Base-by-base conservation (phyloP, 140 eudicot genomes). In the Anethum foeniculum region DNA sequence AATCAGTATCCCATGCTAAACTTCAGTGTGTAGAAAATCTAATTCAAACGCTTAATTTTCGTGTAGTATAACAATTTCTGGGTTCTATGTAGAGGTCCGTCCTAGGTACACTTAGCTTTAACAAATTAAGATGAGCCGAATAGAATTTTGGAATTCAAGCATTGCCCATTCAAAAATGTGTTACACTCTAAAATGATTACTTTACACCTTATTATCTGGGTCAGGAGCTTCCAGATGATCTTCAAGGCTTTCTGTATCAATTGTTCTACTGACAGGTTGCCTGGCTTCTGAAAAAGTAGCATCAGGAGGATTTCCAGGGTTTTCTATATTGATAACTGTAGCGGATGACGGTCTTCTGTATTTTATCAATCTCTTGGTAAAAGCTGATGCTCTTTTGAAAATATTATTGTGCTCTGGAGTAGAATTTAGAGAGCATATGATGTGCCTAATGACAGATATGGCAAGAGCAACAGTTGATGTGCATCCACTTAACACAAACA, bases 391-490 rank as follows among this genome's bases (percentile, higher is more conserved):
- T 9, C 38, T 4, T 32, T 67, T 67, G 19, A 67, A 67, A 13
- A 67, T 7, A 28, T 14, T 30, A 3, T 9, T 30, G 23, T 3
- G 13, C 4, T 4, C 23, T 67, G 23, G 0, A 8, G 21, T 67
- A 67, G 73, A 67, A 13, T 0, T 3, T 5, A 38, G 49, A 38
- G 34, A 21, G 51, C 27, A 16, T 8, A 21, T n/a, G 4, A 60
- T 60, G 32, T 60, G 3, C 68, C 32, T 39, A 0, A 80, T 19
- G 75, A 82, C 69, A 74, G 83, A 87, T 30, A 71, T 36, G 34
- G 77, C 32, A 7, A 90, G 80, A 28, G 83, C 83, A 74, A 85
- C 25, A 1, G 93, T 82, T 27, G 91, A 90, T 75, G 87, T 79
- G 60, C 85, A 89, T 34, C 83, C 91, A 0, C 86, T 84, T 46